phyloP scores from a whole-genome alignment of 345 rosid species.

The Citrus reticulata region DNA sequence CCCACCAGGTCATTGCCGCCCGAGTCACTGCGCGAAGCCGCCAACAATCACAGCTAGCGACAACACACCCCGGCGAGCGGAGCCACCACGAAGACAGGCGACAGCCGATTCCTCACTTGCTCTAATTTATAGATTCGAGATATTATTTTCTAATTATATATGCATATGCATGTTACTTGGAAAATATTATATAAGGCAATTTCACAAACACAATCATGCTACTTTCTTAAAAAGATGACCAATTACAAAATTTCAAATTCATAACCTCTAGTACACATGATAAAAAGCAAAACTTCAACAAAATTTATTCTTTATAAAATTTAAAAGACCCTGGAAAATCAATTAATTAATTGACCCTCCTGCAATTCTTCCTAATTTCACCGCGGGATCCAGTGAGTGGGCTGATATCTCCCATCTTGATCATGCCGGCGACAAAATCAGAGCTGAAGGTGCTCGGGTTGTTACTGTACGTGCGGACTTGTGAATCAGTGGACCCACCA shows the following conservation, averaged over 20 bases:
- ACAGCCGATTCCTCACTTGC: too few relatives aligned
- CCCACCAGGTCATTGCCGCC: too few relatives aligned
- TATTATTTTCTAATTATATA: too few relatives aligned
- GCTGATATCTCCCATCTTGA: constrained; percentile 75
- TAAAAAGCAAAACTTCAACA: not conserved
- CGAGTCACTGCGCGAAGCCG: too few relatives aligned
- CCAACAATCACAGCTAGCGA: too few relatives aligned
- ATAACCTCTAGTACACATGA: not conserved
- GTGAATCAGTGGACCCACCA: constrained; percentile 68
- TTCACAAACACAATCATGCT: not conserved
- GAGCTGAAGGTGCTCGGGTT: constrained; percentile 46
- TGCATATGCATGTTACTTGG: too few relatives aligned
- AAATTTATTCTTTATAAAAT: not conserved
- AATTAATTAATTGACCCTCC: constrained; percentile 47
- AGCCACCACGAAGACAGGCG: too few relatives aligned
- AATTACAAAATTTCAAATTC: not conserved
- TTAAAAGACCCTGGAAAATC: not conserved
- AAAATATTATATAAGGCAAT: too few relatives aligned
- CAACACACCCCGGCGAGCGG: too few relatives aligned
- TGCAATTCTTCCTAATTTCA: constrained; percentile 70
- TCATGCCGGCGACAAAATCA: constrained; percentile 68
- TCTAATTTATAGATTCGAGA: too few relatives aligned
- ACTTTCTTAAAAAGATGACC: not conserved
- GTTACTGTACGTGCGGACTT: constrained; percentile 51
- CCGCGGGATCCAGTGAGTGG: constrained; percentile 78